Evolutionary conservation across 1,284 basidiomycete genomes (phyloP).

Genomic region (Malassezia caprae): DNA sequence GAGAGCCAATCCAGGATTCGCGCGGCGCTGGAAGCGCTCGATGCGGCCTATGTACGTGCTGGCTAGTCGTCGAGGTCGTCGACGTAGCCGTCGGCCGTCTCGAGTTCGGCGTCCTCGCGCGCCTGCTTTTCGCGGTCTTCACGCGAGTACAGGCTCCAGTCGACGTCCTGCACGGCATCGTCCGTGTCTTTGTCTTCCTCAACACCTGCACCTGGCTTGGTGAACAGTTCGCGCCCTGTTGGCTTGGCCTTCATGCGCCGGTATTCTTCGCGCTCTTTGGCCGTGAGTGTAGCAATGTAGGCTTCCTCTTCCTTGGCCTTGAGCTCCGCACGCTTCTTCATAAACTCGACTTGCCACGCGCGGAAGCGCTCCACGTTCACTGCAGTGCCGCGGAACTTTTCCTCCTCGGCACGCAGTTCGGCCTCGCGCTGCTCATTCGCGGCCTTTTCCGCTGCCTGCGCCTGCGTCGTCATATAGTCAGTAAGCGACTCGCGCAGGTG

Average conservation of each 20-base stretch:
- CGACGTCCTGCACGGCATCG: conserved; percentile 35
- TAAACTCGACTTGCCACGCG: conserved; percentile 69
- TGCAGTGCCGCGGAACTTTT: conserved; percentile 75
- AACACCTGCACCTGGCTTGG: conserved; percentile 22
- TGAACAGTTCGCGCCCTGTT: conserved; percentile 53
- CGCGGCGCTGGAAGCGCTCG: background rate
- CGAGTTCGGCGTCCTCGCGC: conserved; percentile 23
- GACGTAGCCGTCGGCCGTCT: conserved; percentile 19
- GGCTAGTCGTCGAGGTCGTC: conserved; percentile 24
- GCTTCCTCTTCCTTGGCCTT: conserved; percentile 70
- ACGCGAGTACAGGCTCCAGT: conserved; percentile 36
- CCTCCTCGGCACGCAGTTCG: conserved; percentile 70
- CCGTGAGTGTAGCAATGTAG: conserved; percentile 59
- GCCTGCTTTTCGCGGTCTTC: conserved; percentile 35
- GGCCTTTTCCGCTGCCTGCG: conserved; percentile 54
- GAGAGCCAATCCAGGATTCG: background rate
- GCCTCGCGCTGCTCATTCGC: conserved; percentile 59
- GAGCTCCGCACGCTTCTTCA: conserved; percentile 47
- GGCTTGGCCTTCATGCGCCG: conserved; percentile 60
- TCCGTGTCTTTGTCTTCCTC: conserved; percentile 29
- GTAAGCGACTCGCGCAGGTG: conserved; percentile 72
- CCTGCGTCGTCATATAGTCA: conserved; percentile 52
- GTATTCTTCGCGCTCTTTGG: conserved; percentile 81
- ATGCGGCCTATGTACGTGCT: conserved; percentile 4
- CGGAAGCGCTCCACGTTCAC: conserved; percentile 73